Evolutionary conservation across 129 eudicot species (phyloP).

Genomic region (Flaveria ramosissima): DNA sequence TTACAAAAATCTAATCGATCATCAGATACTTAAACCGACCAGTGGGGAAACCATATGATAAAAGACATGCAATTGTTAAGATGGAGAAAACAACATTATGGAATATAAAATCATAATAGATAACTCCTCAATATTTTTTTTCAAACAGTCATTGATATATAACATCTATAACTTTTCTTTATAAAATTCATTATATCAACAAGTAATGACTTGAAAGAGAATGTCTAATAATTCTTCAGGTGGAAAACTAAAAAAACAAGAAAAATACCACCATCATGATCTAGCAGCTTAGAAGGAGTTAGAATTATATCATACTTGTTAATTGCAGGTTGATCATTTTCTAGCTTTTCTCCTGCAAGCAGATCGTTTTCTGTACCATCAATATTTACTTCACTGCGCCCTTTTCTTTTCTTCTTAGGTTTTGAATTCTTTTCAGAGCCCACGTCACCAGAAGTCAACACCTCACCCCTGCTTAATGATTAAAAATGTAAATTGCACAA

Average conservation of each 20-base stretch:
- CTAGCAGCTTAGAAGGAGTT: background rate
- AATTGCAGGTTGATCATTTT: constrained; percentile 32
- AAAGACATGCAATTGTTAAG: too few relatives aligned
- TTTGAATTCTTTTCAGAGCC: constrained; percentile 27
- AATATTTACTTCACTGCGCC: constrained; percentile 26
- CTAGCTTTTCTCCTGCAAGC: constrained; percentile 35
- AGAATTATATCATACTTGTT: constrained; percentile 42
- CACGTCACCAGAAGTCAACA: constrained; percentile 27
- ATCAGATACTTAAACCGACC: background rate
- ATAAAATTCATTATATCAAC: background rate
- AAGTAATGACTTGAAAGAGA: background rate
- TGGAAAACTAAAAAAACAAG: background rate
- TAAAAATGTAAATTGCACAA: constrained; percentile 1
- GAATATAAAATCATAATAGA: background rate
- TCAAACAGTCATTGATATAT: background rate
- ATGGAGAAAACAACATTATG: background rate
- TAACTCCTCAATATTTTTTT: background rate
- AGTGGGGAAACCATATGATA: too few relatives aligned
- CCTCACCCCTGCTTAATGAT: constrained; percentile 29
- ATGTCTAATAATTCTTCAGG: background rate
- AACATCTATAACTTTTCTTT: background rate
- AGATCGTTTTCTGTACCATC: constrained; percentile 26
- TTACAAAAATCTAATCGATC: background rate
- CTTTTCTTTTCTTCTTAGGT: constrained; percentile 40
- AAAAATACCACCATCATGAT: background rate